Evolutionary conservation across 495 filamentous ascomycete species (phyloP).

Genomic region (Penicillium coprophilum): DNA sequence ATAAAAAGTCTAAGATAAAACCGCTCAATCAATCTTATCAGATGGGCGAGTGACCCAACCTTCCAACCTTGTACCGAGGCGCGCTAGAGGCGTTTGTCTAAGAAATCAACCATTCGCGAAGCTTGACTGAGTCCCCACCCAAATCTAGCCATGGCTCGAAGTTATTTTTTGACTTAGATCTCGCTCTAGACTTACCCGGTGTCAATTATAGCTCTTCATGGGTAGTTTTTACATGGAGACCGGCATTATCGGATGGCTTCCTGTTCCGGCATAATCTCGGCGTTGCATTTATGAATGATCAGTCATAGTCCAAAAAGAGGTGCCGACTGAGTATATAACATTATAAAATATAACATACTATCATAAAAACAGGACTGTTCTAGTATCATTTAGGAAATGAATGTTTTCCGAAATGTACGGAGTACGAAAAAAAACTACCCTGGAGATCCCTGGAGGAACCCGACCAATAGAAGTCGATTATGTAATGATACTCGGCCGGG

Average conservation of each 20-base stretch:
- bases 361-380: neutral
- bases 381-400: neutral
- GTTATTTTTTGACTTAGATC: neutral
- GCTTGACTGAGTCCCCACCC: neutral
- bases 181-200: neutral
- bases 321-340: neutral
- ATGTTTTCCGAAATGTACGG: neutral
- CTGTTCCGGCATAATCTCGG: neutral
- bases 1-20: neutral
- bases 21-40: conserved; percentile 6
- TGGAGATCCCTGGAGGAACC: too few species aligned
- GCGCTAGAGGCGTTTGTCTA: neutral
- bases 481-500: too few species aligned
- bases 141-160: neutral
- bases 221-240: neutral
- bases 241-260: neutral
- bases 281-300: too few species aligned
- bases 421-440: neutral
- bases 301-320: neutral
- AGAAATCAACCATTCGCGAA: neutral
- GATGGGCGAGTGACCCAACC: conserved; percentile 2
- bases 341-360: neutral
- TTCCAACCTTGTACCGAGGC: neutral
- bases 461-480: too few species aligned
- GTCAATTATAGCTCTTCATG: neutral